Conservation (phyloP, 2,329 filamentous ascomycete genomes). For the Arthrobotrys iridis region DNA sequence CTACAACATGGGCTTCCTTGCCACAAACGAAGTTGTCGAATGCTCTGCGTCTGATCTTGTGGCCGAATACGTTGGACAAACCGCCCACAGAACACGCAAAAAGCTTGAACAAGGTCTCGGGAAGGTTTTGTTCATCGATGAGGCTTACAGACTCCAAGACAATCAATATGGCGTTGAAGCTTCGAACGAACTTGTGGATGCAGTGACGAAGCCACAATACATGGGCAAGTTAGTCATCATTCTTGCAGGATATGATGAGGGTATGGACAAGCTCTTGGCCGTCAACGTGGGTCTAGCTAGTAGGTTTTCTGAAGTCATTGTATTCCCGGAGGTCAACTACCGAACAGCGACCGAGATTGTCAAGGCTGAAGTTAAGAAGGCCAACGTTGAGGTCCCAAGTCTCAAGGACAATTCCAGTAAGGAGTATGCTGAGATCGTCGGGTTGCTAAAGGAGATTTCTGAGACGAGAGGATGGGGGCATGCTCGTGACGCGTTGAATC, state of each 20-base stretch:
- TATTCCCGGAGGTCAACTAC: slow-evolving; percentile 66
- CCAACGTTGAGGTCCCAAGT: slow-evolving; percentile 34
- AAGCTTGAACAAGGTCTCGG: slow-evolving; percentile 71
- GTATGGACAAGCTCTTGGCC: slow-evolving; percentile 73
- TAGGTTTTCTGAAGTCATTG: slow-evolving; percentile 71
- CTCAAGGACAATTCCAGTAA: slow-evolving; percentile 58
- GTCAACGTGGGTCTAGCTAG: slow-evolving; percentile 72
- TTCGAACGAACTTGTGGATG: slow-evolving; percentile 68
- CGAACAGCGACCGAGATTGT: slow-evolving; percentile 65
- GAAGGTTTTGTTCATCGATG: slow-evolving; percentile 75
- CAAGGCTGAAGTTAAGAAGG: slow-evolving; percentile 52
- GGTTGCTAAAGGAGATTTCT: slow-evolving; percentile 47
- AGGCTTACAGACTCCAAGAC: slow-evolving; percentile 73
- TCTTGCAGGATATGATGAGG: slow-evolving; percentile 73
- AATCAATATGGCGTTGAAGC: slow-evolving; percentile 70
- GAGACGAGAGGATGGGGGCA: slow-evolving; percentile 35
- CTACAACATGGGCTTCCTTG: slow-evolving; percentile 77
- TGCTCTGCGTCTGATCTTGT: slow-evolving; percentile 75
- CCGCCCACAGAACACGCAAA: slow-evolving; percentile 72
- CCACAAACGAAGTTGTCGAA: slow-evolving; percentile 70
- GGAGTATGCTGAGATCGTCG: slow-evolving; percentile 44
- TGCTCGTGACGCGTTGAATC: slow-evolving; percentile 35
- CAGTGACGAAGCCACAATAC: slow-evolving; percentile 68
- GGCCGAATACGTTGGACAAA: slow-evolving; percentile 75
- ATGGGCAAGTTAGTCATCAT: slow-evolving; percentile 72